phyloP scores from a whole-genome alignment of 768 basidiomycete genomes.

The Leccinum fibrillosum region DNA sequence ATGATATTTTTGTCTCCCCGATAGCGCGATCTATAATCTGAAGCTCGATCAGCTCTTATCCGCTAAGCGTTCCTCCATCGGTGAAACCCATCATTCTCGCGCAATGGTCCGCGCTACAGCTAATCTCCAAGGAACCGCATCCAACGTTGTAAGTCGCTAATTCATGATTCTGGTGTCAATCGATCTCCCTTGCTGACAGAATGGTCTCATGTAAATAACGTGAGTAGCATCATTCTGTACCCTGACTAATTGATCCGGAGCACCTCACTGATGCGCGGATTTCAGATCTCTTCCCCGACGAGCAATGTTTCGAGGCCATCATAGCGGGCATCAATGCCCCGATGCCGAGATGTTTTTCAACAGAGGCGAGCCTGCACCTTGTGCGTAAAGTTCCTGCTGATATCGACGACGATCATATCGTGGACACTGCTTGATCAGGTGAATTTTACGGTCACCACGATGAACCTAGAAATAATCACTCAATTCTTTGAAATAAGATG shows the following conservation, averaged over 20 bases:
- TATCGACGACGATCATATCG: neutral
- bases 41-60: neutral
- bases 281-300: conserved; percentile 44
- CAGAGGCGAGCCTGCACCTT: conserved; percentile 34
- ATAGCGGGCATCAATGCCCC: conserved; percentile 44
- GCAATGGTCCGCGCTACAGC: conserved; percentile 31
- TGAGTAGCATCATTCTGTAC: conserved; percentile 17
- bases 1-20: too few relatives aligned
- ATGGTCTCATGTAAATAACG: conserved; percentile 61
- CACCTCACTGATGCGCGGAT: neutral
- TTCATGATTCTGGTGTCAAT: neutral
- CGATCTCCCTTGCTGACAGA: conserved; percentile 18
- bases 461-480: conserved; percentile 48
- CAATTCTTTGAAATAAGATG: conserved; percentile 41
- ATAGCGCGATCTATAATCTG: too few relatives aligned
- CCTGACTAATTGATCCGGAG: neutral
- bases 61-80: neutral
- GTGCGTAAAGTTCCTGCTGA: neutral
- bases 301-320: conserved; percentile 60
- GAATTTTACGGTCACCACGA: conserved; percentile 55
- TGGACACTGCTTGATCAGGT: conserved; percentile 26
- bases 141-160: conserved; percentile 37
- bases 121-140: conserved; percentile 38
- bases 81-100: neutral
- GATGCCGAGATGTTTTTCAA: conserved; percentile 51